Evolutionary conservation across 441 rosid species (phyloP).

Genomic region (Pelargonium fulgidum): DNA sequence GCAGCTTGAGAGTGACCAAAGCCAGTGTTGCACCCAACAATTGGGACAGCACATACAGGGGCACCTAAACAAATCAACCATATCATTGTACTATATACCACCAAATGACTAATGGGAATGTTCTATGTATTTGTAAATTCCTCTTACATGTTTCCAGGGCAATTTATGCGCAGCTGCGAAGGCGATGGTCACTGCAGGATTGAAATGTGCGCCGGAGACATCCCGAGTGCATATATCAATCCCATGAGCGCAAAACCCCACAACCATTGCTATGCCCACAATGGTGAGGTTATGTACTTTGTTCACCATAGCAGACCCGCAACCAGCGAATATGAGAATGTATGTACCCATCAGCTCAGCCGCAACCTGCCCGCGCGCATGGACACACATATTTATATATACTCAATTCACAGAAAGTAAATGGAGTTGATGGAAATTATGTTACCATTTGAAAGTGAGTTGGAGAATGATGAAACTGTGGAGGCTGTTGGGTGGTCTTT

Average conservation of each 20-base stretch:
- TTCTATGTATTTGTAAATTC: no score
- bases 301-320: slow-evolving; percentile 38
- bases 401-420: no score
- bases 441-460: no score
- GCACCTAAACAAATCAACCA: slow-evolving; percentile 26
- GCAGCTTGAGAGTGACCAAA: slow-evolving; percentile 30
- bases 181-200: slow-evolving; percentile 48
- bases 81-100: not conserved
- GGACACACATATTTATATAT: no score
- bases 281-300: slow-evolving; percentile 28
- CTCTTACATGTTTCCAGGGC: slow-evolving; percentile 38
- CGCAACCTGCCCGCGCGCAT: slow-evolving; percentile 23
- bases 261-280: slow-evolving; percentile 37
- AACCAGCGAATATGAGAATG: slow-evolving; percentile 39
- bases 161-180: slow-evolving; percentile 32
- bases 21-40: slow-evolving; percentile 41
- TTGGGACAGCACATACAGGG: slow-evolving; percentile 36
- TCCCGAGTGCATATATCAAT: slow-evolving; percentile 37
- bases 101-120: no score
- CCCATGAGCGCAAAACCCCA: slow-evolving; percentile 45
- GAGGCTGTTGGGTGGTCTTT: no score
- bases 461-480: no score
- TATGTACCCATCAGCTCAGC: slow-evolving; percentile 51
- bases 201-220: slow-evolving; percentile 51
- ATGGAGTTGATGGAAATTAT: no score